These are phyloP conservation scores for Leccinum ochraceum DNA, from an alignment of 768 basidiomycete genomes.

Conservation along the genomic window DNA sequence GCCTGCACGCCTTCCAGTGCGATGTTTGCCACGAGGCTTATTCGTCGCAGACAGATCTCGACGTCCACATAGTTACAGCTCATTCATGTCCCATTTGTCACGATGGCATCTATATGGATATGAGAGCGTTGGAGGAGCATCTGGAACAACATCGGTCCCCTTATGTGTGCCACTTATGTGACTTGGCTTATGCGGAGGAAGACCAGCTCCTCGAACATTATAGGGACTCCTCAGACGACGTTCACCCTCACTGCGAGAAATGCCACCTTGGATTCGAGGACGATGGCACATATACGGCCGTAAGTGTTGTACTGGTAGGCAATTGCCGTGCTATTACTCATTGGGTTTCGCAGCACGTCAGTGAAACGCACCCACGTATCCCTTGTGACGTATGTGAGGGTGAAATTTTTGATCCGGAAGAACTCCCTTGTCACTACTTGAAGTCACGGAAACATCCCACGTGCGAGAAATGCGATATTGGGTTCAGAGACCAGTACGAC, in stretches of 20 bases:
- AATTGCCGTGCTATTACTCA: constrained; percentile 4
- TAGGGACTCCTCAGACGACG: constrained; percentile 31
- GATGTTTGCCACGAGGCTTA: constrained; percentile 26
- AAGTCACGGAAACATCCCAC: constrained; percentile 30
- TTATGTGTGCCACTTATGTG: constrained; percentile 27
- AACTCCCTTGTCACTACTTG: constrained; percentile 28
- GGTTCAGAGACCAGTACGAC: constrained; percentile 30
- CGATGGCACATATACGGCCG: constrained; percentile 29
- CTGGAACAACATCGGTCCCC: constrained; percentile 32
- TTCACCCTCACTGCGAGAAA: constrained; percentile 39
- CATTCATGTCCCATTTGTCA: constrained; percentile 36
- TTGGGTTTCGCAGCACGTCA: constrained; percentile 37
- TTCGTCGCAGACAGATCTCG: constrained; percentile 27
- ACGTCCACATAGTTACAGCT: constrained; percentile 31
- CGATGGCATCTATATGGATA: constrained; percentile 32
- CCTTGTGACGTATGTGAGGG: constrained; percentile 35
- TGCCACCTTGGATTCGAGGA: constrained; percentile 40
- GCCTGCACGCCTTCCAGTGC: constrained; percentile 17
- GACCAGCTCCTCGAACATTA: constrained; percentile 43
- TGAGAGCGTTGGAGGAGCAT: constrained; percentile 27
- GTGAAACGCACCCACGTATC: constrained; percentile 38
- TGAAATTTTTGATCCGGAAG: constrained; percentile 22
- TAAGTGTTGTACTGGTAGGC: constrained; percentile 16
- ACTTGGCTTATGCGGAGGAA: constrained; percentile 29
- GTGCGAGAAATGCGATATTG: constrained; percentile 29